phyloP scores from a whole-genome alignment of 371 early-diverging fungal genomes.

The Haplosporangium sp. region DNA sequence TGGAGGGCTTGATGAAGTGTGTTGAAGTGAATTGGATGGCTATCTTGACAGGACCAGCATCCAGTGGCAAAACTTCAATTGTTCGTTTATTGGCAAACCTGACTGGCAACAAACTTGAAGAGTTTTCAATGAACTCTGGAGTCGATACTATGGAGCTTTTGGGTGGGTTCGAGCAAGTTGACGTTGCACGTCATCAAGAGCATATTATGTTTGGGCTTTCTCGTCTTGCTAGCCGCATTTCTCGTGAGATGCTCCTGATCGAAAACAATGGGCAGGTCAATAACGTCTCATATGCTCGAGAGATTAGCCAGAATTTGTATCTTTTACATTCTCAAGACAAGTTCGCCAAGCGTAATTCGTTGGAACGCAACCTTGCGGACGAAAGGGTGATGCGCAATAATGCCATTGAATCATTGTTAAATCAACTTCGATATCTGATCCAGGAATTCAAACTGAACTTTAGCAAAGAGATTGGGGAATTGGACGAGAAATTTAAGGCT shows the following conservation, averaged over 20 bases:
- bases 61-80: slow-evolving; percentile 90
- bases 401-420: slow-evolving; percentile 43
- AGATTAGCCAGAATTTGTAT: slow-evolving; percentile 55
- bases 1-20: slow-evolving; percentile 89
- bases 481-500: slow-evolving; percentile 40
- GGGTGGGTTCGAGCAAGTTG: slow-evolving; percentile 98
- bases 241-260: slow-evolving; percentile 46
- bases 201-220: slow-evolving; percentile 61
- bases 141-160: slow-evolving; percentile 96
- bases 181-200: slow-evolving; percentile 83
- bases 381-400: slow-evolving; percentile 56
- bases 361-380: slow-evolving; percentile 38
- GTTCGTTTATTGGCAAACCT: slow-evolving; percentile 85
- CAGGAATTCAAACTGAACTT: slow-evolving; percentile 49
- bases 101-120: slow-evolving; percentile 85
- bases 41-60: slow-evolving; percentile 90
- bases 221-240: slow-evolving; percentile 44
- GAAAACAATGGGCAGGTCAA: slow-evolving; percentile 5
- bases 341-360: slow-evolving; percentile 34
- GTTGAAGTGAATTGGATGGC: slow-evolving; percentile 94
- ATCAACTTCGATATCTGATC: slow-evolving; percentile 38
- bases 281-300: slow-evolving; percentile 34
- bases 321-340: slow-evolving; percentile 52
- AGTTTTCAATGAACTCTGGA: slow-evolving; percentile 94
- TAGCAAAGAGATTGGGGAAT: slow-evolving; percentile 30